Conservation (phyloP, 176 grass and related monocot genomes). For the Cenchrus fungigraminus region DNA sequence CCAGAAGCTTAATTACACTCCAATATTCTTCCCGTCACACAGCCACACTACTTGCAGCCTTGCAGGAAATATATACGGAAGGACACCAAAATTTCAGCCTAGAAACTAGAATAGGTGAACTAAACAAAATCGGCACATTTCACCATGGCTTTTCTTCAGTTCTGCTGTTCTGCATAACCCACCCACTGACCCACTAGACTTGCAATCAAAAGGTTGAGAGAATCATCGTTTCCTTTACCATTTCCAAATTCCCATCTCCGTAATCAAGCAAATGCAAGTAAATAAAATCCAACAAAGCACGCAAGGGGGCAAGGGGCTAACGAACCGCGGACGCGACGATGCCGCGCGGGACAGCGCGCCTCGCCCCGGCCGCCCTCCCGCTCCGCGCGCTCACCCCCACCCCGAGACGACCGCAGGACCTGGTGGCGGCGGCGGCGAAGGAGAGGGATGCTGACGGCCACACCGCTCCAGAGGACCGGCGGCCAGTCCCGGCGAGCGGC, state of each 20-base stretch:
- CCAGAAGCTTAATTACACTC: neutral
- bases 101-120: neutral
- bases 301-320: too few species aligned
- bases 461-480: conserved; percentile 24
- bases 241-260: neutral
- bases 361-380: conserved; percentile 32
- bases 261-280: neutral
- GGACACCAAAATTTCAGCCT: neutral
- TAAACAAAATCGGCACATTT: neutral
- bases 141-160: neutral
- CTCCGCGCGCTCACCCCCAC: conserved; percentile 9
- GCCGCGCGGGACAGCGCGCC: conserved; percentile 31
- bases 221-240: neutral
- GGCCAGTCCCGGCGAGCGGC: conserved; percentile 15
- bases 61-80: neutral
- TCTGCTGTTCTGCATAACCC: conserved; percentile 1
- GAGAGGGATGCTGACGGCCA: conserved; percentile 40
- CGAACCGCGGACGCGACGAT: conserved; percentile 16
- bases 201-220: neutral
- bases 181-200: neutral
- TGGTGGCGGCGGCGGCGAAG: conserved; percentile 29
- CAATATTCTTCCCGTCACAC: neutral
- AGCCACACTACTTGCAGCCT: neutral
- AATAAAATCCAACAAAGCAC: neutral
- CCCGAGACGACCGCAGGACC: neutral